phyloP scores from a whole-genome alignment of 2,329 filamentous ascomycete genomes.

The Paecilomyces sp. region DNA sequence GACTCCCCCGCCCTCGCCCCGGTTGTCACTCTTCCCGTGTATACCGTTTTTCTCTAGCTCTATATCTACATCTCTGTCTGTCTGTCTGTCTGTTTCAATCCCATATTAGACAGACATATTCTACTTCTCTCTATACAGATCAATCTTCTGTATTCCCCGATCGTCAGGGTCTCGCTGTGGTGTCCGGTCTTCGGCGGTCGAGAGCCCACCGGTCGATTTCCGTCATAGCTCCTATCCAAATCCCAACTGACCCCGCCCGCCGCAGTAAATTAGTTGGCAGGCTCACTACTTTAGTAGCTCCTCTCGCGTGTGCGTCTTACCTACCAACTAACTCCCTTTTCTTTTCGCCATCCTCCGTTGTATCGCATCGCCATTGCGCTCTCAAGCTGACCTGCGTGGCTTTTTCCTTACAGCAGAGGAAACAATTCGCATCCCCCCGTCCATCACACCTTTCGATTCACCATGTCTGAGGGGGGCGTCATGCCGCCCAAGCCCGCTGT shows the following conservation, averaged over 20 bases:
- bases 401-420: neutral
- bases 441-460: neutral
- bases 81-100: neutral
- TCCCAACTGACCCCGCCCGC: neutral
- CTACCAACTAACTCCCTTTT: neutral
- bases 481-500: conserved; percentile 29
- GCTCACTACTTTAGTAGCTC: neutral
- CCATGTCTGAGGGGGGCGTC: conserved; percentile 32
- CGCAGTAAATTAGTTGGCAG: neutral
- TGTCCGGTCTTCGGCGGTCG: neutral
- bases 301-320: neutral
- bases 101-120: neutral
- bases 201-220: neutral
- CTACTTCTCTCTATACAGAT: neutral
- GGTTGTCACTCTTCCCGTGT: neutral
- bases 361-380: neutral
- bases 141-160: neutral
- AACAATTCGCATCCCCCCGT: neutral
- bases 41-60: neutral
- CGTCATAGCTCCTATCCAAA: neutral
- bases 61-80: neutral
- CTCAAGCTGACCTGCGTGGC: neutral
- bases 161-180: neutral
- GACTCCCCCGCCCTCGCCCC: neutral
- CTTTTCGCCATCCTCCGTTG: neutral